Conservation (phyloP, 208 protist genomes). For the Jaenimonas drosophilae region DNA sequence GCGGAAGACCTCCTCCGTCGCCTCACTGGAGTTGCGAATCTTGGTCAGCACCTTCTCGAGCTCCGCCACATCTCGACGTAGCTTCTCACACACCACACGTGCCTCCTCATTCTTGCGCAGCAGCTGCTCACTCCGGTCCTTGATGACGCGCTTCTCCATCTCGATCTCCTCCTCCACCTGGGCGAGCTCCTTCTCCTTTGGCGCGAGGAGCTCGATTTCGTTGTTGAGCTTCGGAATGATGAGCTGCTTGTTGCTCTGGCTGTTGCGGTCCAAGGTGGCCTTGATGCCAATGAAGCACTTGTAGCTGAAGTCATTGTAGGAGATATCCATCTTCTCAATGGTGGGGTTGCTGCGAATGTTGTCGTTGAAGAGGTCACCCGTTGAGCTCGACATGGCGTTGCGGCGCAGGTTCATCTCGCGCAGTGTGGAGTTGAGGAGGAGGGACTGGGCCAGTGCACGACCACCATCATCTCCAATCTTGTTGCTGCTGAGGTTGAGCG, state of each 20-base stretch:
- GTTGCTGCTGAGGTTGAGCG: slow-evolving; percentile 65
- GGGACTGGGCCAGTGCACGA: slow-evolving; percentile 35
- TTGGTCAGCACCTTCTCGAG: slow-evolving; percentile 52
- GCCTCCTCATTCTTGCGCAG: slow-evolving; percentile 76
- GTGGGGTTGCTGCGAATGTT: slow-evolving; percentile 48
- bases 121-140: slow-evolving; percentile 77
- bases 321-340: slow-evolving; percentile 75
- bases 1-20: slow-evolving; percentile 44
- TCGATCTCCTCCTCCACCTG: slow-evolving; percentile 78
- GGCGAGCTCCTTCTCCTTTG: slow-evolving; percentile 75
- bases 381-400: slow-evolving; percentile 67
- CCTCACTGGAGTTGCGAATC: slow-evolving; percentile 18
- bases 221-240: slow-evolving; percentile 58
- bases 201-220: slow-evolving; percentile 68
- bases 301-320: slow-evolving; percentile 90
- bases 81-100: slow-evolving; percentile 62
- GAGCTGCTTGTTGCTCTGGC: slow-evolving; percentile 50
- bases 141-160: slow-evolving; percentile 72
- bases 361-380: slow-evolving; percentile 60
- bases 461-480: slow-evolving; percentile 74
- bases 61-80: slow-evolving; percentile 59
- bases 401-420: slow-evolving; percentile 68
- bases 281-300: slow-evolving; percentile 71
- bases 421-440: slow-evolving; percentile 60
- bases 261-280: slow-evolving; percentile 49